These are phyloP conservation scores for Capsicum baccatum DNA, from an alignment of 257 asterid species.

Conservation along the genomic window DNA sequence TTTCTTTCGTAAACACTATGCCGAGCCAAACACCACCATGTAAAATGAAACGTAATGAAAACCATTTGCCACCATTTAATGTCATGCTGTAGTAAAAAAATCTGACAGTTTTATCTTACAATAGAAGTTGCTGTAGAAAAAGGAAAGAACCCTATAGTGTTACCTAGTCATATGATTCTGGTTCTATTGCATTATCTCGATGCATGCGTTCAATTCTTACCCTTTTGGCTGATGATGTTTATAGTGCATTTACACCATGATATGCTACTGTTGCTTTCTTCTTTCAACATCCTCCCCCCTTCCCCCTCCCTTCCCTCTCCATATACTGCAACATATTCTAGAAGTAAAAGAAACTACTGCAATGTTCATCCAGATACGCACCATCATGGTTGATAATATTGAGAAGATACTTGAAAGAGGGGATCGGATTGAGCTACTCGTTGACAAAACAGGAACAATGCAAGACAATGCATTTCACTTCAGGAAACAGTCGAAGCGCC, in stretches of 20 bases:
- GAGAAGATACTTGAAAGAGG: conserved; percentile 98
- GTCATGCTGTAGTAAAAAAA: background rate
- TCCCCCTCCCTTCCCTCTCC: background rate
- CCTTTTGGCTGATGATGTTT: background rate
- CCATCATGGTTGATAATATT: conserved; percentile 97
- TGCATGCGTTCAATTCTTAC: background rate
- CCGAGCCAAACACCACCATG: background rate
- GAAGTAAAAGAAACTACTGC: conserved; percentile 18
- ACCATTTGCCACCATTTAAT: conserved; percentile 9
- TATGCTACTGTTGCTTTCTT: background rate
- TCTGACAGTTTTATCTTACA: conserved; percentile 5
- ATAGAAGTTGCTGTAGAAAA: background rate
- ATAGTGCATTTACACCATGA: conserved; percentile 1
- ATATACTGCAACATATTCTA: conserved; percentile 7
- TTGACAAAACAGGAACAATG: conserved; percentile 97
- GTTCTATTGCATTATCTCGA: background rate
- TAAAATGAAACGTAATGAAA: background rate
- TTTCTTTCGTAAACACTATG: background rate
- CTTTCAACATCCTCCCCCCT: background rate
- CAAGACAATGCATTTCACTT: conserved; percentile 98
- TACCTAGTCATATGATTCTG: conserved; percentile 10
- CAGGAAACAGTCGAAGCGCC: conserved; percentile 96
- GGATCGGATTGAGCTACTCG: conserved; percentile 94
- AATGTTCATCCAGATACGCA: conserved; percentile 68
- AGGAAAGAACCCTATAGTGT: background rate